phyloP scores from a whole-genome alignment of 2,329 filamentous ascomycete species.

The Phyllosticta capitalensis region DNA sequence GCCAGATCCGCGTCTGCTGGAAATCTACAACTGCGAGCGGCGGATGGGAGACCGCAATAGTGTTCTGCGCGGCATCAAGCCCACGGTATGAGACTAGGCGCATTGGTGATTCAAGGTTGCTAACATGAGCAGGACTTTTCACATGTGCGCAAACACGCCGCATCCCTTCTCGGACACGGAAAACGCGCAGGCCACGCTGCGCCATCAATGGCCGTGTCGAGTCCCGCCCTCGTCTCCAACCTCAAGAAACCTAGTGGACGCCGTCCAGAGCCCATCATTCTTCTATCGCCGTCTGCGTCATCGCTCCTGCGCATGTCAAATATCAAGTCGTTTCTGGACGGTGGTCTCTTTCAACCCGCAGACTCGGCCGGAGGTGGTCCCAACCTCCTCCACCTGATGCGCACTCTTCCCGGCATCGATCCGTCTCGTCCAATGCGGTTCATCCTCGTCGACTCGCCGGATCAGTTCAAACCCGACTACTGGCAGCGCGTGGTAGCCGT shows the following conservation, averaged over 20 bases:
- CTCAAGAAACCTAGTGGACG: constrained; percentile 36
- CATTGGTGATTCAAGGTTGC: constrained; percentile 7
- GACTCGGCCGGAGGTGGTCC: constrained; percentile 54
- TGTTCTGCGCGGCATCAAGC: constrained; percentile 75
- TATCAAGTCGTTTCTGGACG: constrained; percentile 85
- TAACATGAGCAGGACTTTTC: constrained; percentile 67
- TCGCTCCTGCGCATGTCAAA: constrained; percentile 93
- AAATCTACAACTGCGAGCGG: constrained; percentile 86
- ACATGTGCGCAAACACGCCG: constrained; percentile 77
- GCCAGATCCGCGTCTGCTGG: constrained; percentile 70
- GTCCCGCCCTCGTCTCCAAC: constrained; percentile 27
- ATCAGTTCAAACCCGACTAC: constrained; percentile 96
- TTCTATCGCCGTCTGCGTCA: constrained; percentile 90
- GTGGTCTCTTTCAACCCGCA: constrained; percentile 69
- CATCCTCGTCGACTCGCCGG: constrained; percentile 85
- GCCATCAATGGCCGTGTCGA: constrained; percentile 23
- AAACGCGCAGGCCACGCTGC: constrained; percentile 38
- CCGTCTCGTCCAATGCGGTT: constrained; percentile 71
- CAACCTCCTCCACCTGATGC: constrained; percentile 79
- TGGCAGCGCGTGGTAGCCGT: constrained; percentile 93
- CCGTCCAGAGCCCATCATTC: constrained; percentile 75
- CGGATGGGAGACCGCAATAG: constrained; percentile 90
- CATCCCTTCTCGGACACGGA: constrained; percentile 56
- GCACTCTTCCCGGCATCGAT: constrained; percentile 62
- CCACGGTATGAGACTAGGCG: constrained; percentile 53